These are phyloP conservation scores for Limonomyces culmigenus DNA, from an alignment of 1,284 basidiomycete species.

Conservation along the genomic window DNA sequence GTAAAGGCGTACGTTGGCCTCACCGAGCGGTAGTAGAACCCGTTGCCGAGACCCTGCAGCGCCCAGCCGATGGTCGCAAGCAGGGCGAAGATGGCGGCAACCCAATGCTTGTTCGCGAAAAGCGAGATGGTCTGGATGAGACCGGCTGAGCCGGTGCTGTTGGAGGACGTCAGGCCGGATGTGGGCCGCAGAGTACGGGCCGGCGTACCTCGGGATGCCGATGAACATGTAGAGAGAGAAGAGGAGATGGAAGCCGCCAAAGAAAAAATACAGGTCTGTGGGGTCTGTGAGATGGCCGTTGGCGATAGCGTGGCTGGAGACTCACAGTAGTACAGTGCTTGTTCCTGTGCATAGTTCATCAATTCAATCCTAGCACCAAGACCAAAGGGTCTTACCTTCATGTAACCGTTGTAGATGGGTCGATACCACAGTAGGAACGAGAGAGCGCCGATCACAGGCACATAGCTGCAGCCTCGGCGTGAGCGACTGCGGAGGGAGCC, in stretches of 20 bases:
- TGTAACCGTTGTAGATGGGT: slow-evolving; percentile 93
- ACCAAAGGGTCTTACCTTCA: slow-evolving; percentile 61
- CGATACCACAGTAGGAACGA: slow-evolving; percentile 91
- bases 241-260: slow-evolving; percentile 83
- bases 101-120: slow-evolving; percentile 44
- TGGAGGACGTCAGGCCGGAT: slow-evolving; percentile 10
- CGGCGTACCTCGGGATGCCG: slow-evolving; percentile 71
- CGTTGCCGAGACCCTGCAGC: slow-evolving; percentile 68
- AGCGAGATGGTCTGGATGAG: slow-evolving; percentile 81
- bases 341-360: slow-evolving; percentile 47
- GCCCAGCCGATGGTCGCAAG: slow-evolving; percentile 80
- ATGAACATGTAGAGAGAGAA: slow-evolving; percentile 87
- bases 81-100: slow-evolving; percentile 63
- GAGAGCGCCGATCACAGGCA: slow-evolving; percentile 63
- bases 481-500: neutral
- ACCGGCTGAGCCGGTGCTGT: slow-evolving; percentile 85
- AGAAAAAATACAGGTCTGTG: slow-evolving; percentile 87
- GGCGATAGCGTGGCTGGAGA: slow-evolving; percentile 9
- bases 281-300: slow-evolving; percentile 14
- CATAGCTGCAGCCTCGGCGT: slow-evolving; percentile 35
- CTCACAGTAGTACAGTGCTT: slow-evolving; percentile 74
- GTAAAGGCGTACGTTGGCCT: no score
- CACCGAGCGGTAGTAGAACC: slow-evolving; percentile 72
- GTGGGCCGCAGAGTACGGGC: neutral
- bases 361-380: no score